Base-by-base conservation (phyloP, 768 basidiomycete species). In the Leucocoprinus sp. region DNA sequence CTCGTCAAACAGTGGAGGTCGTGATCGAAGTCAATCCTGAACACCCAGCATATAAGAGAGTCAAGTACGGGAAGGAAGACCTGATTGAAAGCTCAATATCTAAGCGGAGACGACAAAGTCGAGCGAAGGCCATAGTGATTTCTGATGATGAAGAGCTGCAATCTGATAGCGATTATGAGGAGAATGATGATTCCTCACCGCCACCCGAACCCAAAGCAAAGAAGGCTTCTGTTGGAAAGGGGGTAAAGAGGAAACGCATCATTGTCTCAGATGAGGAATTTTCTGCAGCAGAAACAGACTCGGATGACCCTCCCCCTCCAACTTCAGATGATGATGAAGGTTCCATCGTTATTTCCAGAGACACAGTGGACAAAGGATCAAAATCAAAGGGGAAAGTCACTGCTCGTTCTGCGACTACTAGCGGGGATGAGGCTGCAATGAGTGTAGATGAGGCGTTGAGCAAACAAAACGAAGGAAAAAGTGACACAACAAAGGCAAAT, bases 1-100 rank as follows among this genome's bases (percentile, higher is more conserved):
- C 64, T 19, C 62, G 74, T 17, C 56, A 68, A 37, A 64, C 63
- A 8, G 63, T 78, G 26, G 81, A 84, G 54, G 82, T 84, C 6
- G 72, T 82, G 14, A 74, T 86, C 28, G 63, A 66, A 3, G 54
- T 58, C 58, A 39, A 58, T 57, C 47, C 39, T 47, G 47, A 56
- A 31, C 45, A 57, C 37, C 33, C 50, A 17, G 34, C 46, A n/a
- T 48, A 48, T 19, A 12, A 46, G 15, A 54, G 51, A 31, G 54
- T 56, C 18, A 52, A 57, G 15, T 49, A 38, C 8, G 56, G 51
- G 34, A 63, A 11, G 61, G 59, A 22, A 56, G 69, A 69, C 22
- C 60, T 63, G 1, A 72, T 68, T 15, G 66, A 63, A 2, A 68
- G 69, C n/a, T 55, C 41, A 0, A 58, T 58, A 24, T 60, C 56